Percentiles rank a stretch among this genome's conserved stretches.
These are phyloP conservation scores for Fragilaria radians DNA, from an alignment of 108 stramenopile species.

Conservation along the genomic window DNA sequence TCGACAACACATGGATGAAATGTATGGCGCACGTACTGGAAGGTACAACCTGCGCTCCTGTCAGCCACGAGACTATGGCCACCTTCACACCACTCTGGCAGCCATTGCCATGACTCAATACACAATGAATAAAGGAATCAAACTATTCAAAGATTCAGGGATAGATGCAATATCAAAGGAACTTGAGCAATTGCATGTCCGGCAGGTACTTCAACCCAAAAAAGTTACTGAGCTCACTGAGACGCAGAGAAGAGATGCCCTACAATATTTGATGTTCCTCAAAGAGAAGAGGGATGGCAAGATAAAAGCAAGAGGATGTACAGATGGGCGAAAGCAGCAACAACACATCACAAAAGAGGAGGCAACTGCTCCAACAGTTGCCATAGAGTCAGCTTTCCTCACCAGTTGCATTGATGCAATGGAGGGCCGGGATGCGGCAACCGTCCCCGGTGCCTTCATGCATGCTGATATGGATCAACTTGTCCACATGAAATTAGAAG, in stretches of 20 bases:
- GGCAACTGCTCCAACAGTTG: slow-evolving; percentile 25
- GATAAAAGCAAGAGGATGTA: slow-evolving; percentile 23
- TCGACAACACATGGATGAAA: no score
- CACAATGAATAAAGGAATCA: slow-evolving; percentile 17
- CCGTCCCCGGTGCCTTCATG: slow-evolving; percentile 28
- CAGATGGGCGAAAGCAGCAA: slow-evolving; percentile 31
- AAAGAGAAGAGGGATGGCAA: slow-evolving; percentile 22
- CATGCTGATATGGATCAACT: slow-evolving; percentile 20
- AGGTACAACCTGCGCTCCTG: slow-evolving; percentile 3
- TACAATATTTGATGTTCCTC: slow-evolving; percentile 26
- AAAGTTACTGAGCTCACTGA: slow-evolving; percentile 12
- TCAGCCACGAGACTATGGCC: neutral
- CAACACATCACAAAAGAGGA: slow-evolving; percentile 23
- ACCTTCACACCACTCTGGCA: slow-evolving; percentile 2
- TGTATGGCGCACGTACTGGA: slow-evolving; percentile 1
- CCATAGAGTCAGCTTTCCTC: slow-evolving; percentile 18
- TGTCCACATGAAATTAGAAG: slow-evolving; percentile 6
- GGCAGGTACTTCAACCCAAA: slow-evolving; percentile 14
- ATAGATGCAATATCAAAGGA: slow-evolving; percentile 23
- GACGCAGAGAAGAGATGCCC: slow-evolving; percentile 14
- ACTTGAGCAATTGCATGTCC: slow-evolving; percentile 29
- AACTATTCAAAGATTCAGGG: slow-evolving; percentile 22
- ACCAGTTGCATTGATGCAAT: slow-evolving; percentile 24
- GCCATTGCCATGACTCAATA: slow-evolving; percentile 1
- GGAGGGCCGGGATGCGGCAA: slow-evolving; percentile 18